Evolutionary conservation across 2,329 filamentous ascomycete genomes (phyloP), one percentile per base, ranked within the genome.

Genomic region (Calonectria hawksworthii): DNA sequence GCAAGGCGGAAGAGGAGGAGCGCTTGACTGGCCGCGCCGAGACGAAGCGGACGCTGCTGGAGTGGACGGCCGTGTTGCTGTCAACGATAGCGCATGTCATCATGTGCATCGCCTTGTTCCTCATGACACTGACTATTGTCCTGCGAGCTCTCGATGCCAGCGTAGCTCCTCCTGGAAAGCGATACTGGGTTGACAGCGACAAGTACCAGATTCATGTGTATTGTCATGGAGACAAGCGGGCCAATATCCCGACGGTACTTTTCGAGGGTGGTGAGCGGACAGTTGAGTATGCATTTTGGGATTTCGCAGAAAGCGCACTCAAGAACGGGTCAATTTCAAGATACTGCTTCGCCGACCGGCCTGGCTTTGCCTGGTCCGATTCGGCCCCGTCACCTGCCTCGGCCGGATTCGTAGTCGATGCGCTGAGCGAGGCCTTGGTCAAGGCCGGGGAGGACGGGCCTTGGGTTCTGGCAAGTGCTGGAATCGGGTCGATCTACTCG

Each of bases 321-420:
- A 89, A 92, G 77, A 97, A 97, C 80, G 95, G 95, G 50, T 94
- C 94, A 59, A 97, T 99, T 80, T 88, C 89, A 71, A 93, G 96
- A 74, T 99, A 98, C 87, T 99, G 97, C 89, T 98, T 98, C 85
- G 96, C 95, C 83, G 97, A 99, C 83, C 94, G 97, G 28, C 97
- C 97, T 0, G 97, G 97, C 1, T 91, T 96, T 71, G 96, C 91
- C 9, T 98, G 95, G 89, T 92, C 91, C 61, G 97, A 99, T 85
- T 96, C 97, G 70, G 96, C 96, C 0, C 97, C 97, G 2, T 98
- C 96, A 8, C 97, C 97, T 0, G 93, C 98, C 80, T 98, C 95
- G 7, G 96, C 95, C 6, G 96, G 96, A 54, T 98, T 98, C 91
- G 94, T 94, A n/a, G 93, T 95, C 7, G 96, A 98, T 81, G 95